Conservation (phyloP, 2,329 filamentous ascomycete species). For the Epichloe elymi region DNA sequence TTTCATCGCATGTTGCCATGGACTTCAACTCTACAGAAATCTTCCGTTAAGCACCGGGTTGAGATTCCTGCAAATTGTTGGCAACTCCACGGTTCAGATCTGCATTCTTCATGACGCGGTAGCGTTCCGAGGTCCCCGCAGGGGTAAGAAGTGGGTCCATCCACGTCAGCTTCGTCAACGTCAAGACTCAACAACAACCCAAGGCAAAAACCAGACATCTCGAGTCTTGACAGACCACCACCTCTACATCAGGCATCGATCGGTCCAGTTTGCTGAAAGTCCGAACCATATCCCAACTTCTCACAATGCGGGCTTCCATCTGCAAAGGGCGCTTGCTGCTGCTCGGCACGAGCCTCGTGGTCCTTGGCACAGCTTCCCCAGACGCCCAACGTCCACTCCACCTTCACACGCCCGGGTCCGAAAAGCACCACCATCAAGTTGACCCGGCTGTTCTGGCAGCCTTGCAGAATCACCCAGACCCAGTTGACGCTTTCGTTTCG, state of each 20-base stretch:
- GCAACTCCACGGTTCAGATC: too few species aligned
- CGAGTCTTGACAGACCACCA: not conserved
- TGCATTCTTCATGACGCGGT: too few species aligned
- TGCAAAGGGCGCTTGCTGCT: not conserved
- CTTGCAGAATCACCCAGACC: slow-evolving; percentile 14
- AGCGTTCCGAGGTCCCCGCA: too few species aligned
- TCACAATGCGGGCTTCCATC: not conserved
- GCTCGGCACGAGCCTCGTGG: not conserved
- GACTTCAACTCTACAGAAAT: too few species aligned
- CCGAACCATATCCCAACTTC: too few species aligned
- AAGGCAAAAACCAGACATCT: not conserved
- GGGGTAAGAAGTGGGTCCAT: too few species aligned
- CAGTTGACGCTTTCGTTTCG: slow-evolving; percentile 16
- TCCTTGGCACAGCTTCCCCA: not conserved
- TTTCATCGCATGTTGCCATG: not conserved
- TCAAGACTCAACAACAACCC: too few species aligned
- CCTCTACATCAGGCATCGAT: too few species aligned
- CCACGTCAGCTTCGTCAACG: too few species aligned
- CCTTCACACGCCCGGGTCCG: not conserved
- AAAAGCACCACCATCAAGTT: slow-evolving; percentile 2
- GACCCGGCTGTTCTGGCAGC: slow-evolving; percentile 13
- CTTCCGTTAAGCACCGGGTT: too few species aligned
- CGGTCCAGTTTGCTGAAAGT: not conserved
- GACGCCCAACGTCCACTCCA: not conserved
- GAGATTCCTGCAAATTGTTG: too few species aligned